A percentile compares a stretch with the other conserved stretches of the same genome.
phyloP scores from a whole-genome alignment of 2,329 filamentous ascomycete species.

The Lojkania enalia region DNA sequence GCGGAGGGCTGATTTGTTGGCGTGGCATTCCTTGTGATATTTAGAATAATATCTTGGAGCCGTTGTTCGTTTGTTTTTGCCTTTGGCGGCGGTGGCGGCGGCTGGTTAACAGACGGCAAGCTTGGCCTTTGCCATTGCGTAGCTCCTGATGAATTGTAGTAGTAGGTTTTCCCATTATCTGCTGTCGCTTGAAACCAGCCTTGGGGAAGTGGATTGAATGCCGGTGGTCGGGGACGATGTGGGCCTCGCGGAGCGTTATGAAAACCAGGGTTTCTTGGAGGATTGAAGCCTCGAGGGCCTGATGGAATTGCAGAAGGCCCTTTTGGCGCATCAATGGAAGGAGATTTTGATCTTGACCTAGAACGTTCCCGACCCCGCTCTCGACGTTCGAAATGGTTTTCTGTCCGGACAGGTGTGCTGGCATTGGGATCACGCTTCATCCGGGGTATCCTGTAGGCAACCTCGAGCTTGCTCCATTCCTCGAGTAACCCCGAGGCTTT shows the following conservation, averaged over 20 bases:
- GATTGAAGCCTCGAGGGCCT: slow-evolving; percentile 56
- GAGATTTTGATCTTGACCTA: slow-evolving; percentile 54
- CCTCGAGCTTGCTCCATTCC: slow-evolving; percentile 85
- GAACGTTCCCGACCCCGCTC: slow-evolving; percentile 54
- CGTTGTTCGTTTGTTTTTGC: slow-evolving; percentile 72
- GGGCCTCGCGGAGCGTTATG: slow-evolving; percentile 58
- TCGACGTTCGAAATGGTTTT: slow-evolving; percentile 65
- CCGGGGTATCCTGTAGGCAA: slow-evolving; percentile 89
- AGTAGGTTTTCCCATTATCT: slow-evolving; percentile 73
- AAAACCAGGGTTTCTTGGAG: slow-evolving; percentile 58
- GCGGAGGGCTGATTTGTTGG: slow-evolving; percentile 55
- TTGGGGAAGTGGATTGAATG: slow-evolving; percentile 65
- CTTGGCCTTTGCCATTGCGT: slow-evolving; percentile 84
- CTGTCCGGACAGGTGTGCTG: slow-evolving; percentile 35
- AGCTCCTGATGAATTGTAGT: slow-evolving; percentile 72
- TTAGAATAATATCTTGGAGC: slow-evolving; percentile 75
- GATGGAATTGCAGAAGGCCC: slow-evolving; percentile 45
- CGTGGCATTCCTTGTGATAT: slow-evolving; percentile 72
- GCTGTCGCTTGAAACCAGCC: slow-evolving; percentile 82
- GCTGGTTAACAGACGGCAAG: slow-evolving; percentile 58
- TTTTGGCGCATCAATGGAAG: slow-evolving; percentile 45
- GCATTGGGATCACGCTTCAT: slow-evolving; percentile 78
- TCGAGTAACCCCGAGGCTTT: slow-evolving; percentile 73
- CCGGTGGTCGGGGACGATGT: slow-evolving; percentile 54
- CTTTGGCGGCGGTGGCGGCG: slow-evolving; percentile 64